Conservation (phyloP, 306 rosid genomes). For the Ziziphus jujuba region DNA sequence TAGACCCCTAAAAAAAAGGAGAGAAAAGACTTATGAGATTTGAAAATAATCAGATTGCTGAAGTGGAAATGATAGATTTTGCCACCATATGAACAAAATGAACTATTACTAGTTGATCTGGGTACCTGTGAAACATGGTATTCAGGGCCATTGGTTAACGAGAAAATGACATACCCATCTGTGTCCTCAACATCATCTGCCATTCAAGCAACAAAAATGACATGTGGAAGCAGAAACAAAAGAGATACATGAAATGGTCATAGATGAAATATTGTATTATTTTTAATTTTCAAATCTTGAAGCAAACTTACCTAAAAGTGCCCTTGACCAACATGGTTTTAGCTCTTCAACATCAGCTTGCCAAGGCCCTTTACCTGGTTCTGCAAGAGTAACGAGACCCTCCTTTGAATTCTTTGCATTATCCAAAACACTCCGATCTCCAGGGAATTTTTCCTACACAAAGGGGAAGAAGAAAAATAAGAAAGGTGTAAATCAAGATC, state of each 20-base stretch:
- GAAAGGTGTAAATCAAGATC: too few relatives aligned
- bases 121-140: slow-evolving; percentile 96
- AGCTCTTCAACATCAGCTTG: slow-evolving; percentile 60
- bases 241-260: neutral
- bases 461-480: slow-evolving; percentile 1
- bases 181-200: slow-evolving; percentile 73
- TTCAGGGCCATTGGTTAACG: slow-evolving; percentile 92
- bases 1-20: neutral
- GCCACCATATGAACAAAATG: neutral
- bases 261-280: too few relatives aligned
- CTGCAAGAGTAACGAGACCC: slow-evolving; percentile 38
- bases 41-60: too few relatives aligned
- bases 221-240: neutral
- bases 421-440: slow-evolving; percentile 58
- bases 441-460: slow-evolving; percentile 72
- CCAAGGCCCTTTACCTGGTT: slow-evolving; percentile 59
- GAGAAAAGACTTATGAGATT: neutral
- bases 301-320: slow-evolving; percentile 51
- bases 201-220: slow-evolving; percentile 24
- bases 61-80: too few relatives aligned
- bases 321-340: slow-evolving; percentile 84
- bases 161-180: slow-evolving; percentile 79
- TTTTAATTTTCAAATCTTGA: slow-evolving; percentile 9
- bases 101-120: slow-evolving; percentile 6
- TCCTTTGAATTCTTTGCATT: slow-evolving; percentile 38